Base-by-base conservation (phyloP, 2,329 filamentous ascomycete species). In the Fusarium sarcochroum region DNA sequence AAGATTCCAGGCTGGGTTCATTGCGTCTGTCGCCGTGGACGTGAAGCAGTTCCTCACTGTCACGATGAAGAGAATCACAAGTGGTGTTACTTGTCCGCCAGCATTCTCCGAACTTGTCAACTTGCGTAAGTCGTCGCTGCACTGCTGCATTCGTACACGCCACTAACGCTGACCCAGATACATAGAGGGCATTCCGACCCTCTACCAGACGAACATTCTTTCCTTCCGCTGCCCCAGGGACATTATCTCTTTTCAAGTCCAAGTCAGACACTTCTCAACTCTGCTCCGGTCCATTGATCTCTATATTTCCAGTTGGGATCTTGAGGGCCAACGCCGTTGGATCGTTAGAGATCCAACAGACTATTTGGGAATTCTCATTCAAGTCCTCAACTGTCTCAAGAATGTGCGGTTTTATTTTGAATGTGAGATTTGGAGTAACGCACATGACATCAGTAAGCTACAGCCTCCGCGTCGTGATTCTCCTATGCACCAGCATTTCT, bases 21-120 rank as follows among this genome's bases (percentile, higher is more conserved):
- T 20, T 47, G 32, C 32, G 37, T 59, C 11, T 59, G 37, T 10
- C 4, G 9, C 3, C 14, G 13, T 20, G 41, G 20, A 14, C 11
- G 8, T n/a, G 27, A 25, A 9, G n/a, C 17, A 10, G 6, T 38
- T 6, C 38, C 48, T 27, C 59, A 66, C 20, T 21, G 17, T 11
- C 54, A 59, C 14, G 7, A 25, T 2, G 53, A 64, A 34, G 18
- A 50, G 20, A 35, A 38, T 9, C 49, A 66, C 8, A 32, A 44
- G 35, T 47, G 54, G 49, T 50, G 27, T 13, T 53, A 27, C 15
- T 30, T 66, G 15, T 44, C 54, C 4, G 27, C 23, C 2, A 47
- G 21, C 9, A 41, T 69, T 2, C 32, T 69, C 17, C 48, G 27
- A 3, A 53, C 65, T 4, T 69, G 66, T 13, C 63, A 69, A 14